Evolutionary conservation across 257 asterid genomes (phyloP).

Genomic region (Nicotiana knightiana): DNA sequence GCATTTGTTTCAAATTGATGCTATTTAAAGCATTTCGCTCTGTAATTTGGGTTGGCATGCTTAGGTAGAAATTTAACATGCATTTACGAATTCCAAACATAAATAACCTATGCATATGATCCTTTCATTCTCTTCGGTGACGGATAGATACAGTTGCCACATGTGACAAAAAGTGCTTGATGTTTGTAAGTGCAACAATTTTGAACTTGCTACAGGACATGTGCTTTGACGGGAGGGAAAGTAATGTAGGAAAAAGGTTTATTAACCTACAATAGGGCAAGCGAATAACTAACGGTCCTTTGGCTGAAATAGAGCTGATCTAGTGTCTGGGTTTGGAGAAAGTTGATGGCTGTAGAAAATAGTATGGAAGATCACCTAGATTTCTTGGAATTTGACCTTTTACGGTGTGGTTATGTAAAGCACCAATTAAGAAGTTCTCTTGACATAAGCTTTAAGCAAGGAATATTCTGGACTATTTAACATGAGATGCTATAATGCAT

Average conservation of each 20-base stretch:
- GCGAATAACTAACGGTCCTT: not conserved
- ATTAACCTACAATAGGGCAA: not conserved
- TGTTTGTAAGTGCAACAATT: not conserved
- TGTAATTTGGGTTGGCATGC: not conserved
- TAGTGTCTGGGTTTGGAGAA: not conserved
- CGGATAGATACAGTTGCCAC: not conserved
- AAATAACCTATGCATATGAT: not conserved
- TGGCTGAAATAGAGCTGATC: not conserved
- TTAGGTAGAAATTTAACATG: not conserved
- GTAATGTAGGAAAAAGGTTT: not conserved
- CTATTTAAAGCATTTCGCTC: not conserved
- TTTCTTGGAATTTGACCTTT: not conserved
- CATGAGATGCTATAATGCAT: not conserved
- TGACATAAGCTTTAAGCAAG: not conserved
- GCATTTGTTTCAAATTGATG: conserved; percentile 3
- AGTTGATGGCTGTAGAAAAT: not conserved
- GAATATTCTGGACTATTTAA: not conserved
- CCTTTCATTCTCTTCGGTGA: not conserved
- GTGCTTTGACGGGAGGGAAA: not conserved
- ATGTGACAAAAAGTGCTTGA: not conserved
- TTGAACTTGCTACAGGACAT: not conserved
- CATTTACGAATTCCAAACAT: not conserved
- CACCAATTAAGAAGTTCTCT: not conserved
- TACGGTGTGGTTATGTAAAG: not conserved
- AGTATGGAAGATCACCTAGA: not conserved